Conservation (phyloP, 2,329 filamentous ascomycete species). For the Arthrobotrys pseudoclavata region DNA sequence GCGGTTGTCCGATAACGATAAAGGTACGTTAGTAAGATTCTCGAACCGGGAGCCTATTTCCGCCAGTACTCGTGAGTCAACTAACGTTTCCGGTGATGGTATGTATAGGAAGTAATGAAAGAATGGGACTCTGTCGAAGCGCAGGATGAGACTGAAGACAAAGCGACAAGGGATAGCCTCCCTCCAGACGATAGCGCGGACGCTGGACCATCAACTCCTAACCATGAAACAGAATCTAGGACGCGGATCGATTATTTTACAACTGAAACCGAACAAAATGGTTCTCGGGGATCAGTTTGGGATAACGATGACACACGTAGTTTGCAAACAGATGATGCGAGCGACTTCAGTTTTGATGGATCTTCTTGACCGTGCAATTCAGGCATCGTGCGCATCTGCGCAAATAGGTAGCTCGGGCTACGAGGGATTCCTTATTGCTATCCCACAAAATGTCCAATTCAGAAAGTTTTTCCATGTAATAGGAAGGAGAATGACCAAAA, state of each 20-base stretch:
- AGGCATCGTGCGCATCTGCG: neutral
- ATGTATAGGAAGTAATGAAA: conserved; percentile 1
- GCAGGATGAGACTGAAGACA: neutral
- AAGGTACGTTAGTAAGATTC: neutral
- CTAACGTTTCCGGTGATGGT: neutral
- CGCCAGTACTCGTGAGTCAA: too few relatives aligned
- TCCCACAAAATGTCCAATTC: too few relatives aligned
- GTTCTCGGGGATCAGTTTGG: neutral
- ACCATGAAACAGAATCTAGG: too few relatives aligned
- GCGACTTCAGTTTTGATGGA: neutral
- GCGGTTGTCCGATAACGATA: conserved; percentile 4
- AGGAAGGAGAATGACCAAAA: too few relatives aligned
- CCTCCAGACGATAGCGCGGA: neutral
- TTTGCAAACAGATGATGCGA: neutral
- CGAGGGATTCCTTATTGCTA: too few relatives aligned
- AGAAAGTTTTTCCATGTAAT: too few relatives aligned
- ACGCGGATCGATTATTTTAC: neutral
- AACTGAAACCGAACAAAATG: neutral
- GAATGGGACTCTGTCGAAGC: conserved; percentile 3
- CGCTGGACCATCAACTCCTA: too few relatives aligned
- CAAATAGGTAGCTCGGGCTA: neutral
- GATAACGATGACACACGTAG: neutral
- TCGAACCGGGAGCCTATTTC: too few relatives aligned
- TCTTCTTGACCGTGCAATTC: neutral
- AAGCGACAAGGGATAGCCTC: neutral